Evolutionary conservation across 2,329 filamentous ascomycete species (phyloP), one percentile per base, ranked within the genome.

Genomic region (Alternaria sp.): DNA sequence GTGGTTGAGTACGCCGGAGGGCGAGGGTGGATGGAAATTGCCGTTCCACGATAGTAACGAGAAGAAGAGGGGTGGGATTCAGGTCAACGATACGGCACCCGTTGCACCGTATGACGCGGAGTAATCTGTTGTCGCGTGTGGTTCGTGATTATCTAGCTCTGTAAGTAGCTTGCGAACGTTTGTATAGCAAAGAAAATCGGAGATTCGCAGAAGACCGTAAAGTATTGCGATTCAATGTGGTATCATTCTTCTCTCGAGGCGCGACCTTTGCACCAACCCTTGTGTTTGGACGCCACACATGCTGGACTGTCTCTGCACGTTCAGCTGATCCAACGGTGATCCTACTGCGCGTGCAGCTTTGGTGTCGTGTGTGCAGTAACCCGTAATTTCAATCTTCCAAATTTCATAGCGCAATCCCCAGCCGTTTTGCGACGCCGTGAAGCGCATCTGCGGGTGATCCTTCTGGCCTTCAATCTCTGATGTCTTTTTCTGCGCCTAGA

Each of bases 21-120:
- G 81, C 21, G 93, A 97, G 79, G 94, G 93, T 3, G 94, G 94
- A 0, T 97, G 93, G 93, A 89, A 87, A 55, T 80, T 97, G 79
- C 93, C 93, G 1, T 95, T 94, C 82, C 89, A 88, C 71, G 94
- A 97, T 79, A 91, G 87, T 60, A 83, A 87, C 60, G 91, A 96
- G 85, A 92, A 92, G 87, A 97, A 96, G 87, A 86, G 94, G 18
- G 93, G 93, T 8, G 94, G 93, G 0, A 92, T 97, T 69, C 94
- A 97, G 82, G 93, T 97, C 3, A 88, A 97, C 79, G 88, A 96
- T 78, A 92, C 86, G 25, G 83, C 90, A 9, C 93, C 93, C 1
- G 87, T 89, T 55, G 92, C 90, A 45, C 90, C 90, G 10, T 82
- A 94, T 53, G 92, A 95, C 82, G 92, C 91, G 0, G 92, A 95